Conservation (phyloP, 2,329 filamentous ascomycete species). For the Apiospora kogelbergensis region DNA sequence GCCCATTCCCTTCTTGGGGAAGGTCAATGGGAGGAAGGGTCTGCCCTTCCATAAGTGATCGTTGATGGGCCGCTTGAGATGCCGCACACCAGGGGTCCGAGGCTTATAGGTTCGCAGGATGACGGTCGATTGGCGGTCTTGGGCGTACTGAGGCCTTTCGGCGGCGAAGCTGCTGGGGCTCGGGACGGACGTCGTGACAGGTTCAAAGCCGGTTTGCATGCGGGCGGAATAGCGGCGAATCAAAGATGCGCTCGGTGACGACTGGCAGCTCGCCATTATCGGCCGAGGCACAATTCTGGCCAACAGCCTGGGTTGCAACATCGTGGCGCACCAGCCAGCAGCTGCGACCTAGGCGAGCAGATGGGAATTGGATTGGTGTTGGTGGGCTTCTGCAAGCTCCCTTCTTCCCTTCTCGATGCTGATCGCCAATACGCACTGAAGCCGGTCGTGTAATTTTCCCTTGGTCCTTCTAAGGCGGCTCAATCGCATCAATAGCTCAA, state of each 20-base stretch:
- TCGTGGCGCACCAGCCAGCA: constrained; percentile 23
- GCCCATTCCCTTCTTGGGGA: constrained; percentile 86
- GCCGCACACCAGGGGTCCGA: constrained; percentile 86
- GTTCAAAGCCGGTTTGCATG: constrained; percentile 19
- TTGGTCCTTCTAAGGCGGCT: background rate
- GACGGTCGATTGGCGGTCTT: constrained; percentile 36
- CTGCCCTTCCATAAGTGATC: constrained; percentile 96
- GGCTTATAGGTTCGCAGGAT: constrained; percentile 86
- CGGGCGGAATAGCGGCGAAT: constrained; percentile 28
- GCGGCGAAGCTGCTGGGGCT: constrained; percentile 19
- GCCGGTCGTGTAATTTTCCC: constrained; percentile 8
- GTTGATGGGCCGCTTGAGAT: constrained; percentile 89
- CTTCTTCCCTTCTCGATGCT: background rate
- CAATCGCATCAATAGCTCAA: constrained; percentile 4
- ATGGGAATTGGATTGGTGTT: background rate
- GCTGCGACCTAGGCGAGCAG: background rate
- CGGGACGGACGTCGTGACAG: constrained; percentile 16
- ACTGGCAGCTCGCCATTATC: constrained; percentile 20
- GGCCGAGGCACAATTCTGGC: constrained; percentile 27
- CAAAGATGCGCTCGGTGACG: constrained; percentile 19
- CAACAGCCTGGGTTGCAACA: constrained; percentile 33
- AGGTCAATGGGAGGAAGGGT: constrained; percentile 79
- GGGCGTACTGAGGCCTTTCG: constrained; percentile 12
- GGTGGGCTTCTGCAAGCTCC: constrained; percentile 8
- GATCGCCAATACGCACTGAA: background rate